phyloP scores from a whole-genome alignment of 2,329 filamentous ascomycete genomes.

The Aspergillus niger region DNA sequence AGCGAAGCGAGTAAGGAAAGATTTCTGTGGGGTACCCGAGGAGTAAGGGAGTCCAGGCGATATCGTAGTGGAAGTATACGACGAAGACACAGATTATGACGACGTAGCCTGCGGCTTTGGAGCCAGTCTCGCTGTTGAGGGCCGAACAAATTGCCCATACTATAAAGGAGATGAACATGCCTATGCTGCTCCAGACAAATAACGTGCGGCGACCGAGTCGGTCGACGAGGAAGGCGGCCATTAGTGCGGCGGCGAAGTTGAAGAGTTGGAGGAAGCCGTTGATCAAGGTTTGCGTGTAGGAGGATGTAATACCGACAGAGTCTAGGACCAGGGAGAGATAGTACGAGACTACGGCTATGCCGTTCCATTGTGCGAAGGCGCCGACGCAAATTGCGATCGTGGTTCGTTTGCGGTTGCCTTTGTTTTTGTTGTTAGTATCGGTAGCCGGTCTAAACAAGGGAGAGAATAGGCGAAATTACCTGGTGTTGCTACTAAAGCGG shows the following conservation, averaged over 20 bases:
- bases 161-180: slow-evolving; percentile 50
- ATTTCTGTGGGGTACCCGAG: slow-evolving; percentile 51
- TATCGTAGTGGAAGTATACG: slow-evolving; percentile 46
- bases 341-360: slow-evolving; percentile 50
- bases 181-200: slow-evolving; percentile 44
- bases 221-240: slow-evolving; percentile 45
- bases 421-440: no score
- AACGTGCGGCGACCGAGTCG: slow-evolving; percentile 46
- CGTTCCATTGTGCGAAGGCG: slow-evolving; percentile 57
- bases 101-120: slow-evolving; percentile 36
- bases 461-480: no score
- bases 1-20: slow-evolving; percentile 52
- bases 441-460: no score
- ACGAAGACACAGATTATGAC: slow-evolving; percentile 41
- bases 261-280: slow-evolving; percentile 46
- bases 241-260: slow-evolving; percentile 40
- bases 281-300: slow-evolving; percentile 44
- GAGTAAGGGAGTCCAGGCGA: slow-evolving; percentile 27
- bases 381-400: no score
- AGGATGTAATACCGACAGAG: slow-evolving; percentile 40
- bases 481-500: no score
- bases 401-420: no score
- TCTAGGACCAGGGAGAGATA: slow-evolving; percentile 43
- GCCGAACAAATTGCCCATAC: slow-evolving; percentile 46
- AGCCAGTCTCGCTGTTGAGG: slow-evolving; percentile 35